A percentile compares a stretch with the other conserved stretches of the same genome.
phyloP scores from a whole-genome alignment of 371 early-diverging fungal genomes.

The Haplosporangium sp. region DNA sequence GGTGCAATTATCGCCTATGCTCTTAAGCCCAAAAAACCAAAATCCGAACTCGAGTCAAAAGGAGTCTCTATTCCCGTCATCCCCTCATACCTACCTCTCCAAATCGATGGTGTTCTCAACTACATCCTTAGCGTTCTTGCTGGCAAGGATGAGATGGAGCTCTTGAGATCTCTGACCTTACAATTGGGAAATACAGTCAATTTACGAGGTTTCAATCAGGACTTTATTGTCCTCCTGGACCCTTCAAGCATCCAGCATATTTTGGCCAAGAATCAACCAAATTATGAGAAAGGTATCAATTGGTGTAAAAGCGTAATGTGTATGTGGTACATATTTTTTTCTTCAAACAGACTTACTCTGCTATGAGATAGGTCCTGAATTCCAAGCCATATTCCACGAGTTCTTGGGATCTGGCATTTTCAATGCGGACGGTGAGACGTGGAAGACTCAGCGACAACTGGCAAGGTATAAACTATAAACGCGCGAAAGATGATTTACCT shows the following conservation, averaged over 20 bases:
- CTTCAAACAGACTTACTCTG: not conserved
- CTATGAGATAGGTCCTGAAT: constrained; percentile 31
- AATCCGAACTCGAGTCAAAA: constrained; percentile 44
- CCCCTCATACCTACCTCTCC: constrained; percentile 35
- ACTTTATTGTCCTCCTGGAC: constrained; percentile 39
- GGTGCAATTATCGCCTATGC: constrained; percentile 25
- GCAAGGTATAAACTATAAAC: constrained; percentile 22
- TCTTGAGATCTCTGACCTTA: constrained; percentile 7
- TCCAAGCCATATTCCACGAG: constrained; percentile 43
- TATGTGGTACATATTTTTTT: too few species aligned
- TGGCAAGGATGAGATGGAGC: constrained; percentile 37
- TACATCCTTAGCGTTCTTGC: constrained; percentile 16
- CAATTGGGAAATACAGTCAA: constrained; percentile 37
- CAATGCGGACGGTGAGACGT: constrained; percentile 48
- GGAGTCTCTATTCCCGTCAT: constrained; percentile 17
- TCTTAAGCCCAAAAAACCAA: constrained; percentile 39
- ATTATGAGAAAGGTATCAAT: constrained; percentile 43
- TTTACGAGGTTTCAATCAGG: constrained; percentile 28
- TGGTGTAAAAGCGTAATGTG: too few species aligned
- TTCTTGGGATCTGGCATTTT: constrained; percentile 51
- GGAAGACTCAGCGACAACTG: constrained; percentile 48
- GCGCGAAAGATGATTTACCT: not conserved
- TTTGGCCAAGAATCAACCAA: constrained; percentile 50
- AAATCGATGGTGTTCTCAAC: constrained; percentile 22
- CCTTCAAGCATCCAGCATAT: constrained; percentile 51